Evolutionary conservation across 345 rosid species (phyloP).

Genomic region (Murraya koenigii): DNA sequence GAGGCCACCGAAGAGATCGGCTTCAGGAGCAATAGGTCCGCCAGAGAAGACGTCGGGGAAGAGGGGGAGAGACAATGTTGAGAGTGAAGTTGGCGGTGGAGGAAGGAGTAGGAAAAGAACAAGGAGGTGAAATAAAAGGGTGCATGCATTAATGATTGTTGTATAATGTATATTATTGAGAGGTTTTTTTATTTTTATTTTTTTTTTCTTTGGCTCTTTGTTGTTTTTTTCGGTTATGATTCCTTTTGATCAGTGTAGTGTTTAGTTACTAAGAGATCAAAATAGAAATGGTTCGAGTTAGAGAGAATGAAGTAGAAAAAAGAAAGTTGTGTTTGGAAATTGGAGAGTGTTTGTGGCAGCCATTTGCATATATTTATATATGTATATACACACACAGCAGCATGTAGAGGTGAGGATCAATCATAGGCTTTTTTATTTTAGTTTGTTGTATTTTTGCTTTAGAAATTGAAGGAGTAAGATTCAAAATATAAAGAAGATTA

Average conservation of each 20-base stretch:
- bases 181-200: not conserved
- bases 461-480: no score
- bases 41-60: slow-evolving; percentile 21
- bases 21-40: not conserved
- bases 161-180: slow-evolving; percentile 32
- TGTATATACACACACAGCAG: not conserved
- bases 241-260: not conserved
- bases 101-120: slow-evolving; percentile 40
- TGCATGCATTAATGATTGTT: slow-evolving; percentile 4
- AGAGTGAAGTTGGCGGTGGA: slow-evolving; percentile 18
- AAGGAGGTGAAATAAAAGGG: slow-evolving; percentile 31
- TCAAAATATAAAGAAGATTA: not conserved
- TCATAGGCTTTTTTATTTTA: not conserved
- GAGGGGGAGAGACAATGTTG: slow-evolving; percentile 37
- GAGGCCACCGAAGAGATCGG: slow-evolving; percentile 36
- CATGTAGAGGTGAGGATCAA: not conserved
- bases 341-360: not conserved
- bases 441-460: not conserved
- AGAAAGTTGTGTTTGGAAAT: not conserved
- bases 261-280: not conserved
- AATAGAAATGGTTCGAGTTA: slow-evolving; percentile 4
- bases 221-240: not conserved
- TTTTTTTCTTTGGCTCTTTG: no score
- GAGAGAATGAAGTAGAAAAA: not conserved
- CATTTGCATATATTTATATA: slow-evolving; percentile 4